Evolutionary conservation across 2,329 filamentous ascomycete genomes (phyloP), one percentile per base, ranked within the genome.

Genomic region (Fusarium coffeatum): DNA sequence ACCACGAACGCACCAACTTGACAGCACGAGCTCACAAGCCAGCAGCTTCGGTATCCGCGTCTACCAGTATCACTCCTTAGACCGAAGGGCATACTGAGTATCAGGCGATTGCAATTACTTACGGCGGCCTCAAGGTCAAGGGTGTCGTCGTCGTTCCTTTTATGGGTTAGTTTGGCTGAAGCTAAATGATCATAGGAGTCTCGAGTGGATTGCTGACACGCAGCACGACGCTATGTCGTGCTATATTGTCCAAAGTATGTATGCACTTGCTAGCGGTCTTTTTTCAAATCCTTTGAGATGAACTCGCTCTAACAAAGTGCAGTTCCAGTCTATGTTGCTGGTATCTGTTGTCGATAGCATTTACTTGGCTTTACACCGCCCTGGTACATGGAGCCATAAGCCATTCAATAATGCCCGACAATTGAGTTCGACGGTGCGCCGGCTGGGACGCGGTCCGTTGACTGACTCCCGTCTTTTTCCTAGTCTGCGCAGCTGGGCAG

Each of bases 391-490:
- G 57, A 15, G 40, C 28, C 22, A 46, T 32, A 51, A 64, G 59
- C 56, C 54, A 47, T 55, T 59, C 22, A 62, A 59, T 50, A 65
- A 66, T 63, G 51, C 64, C 57, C 58, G 59, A 61, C 48, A 58
- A 73, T 73, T 76, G 74, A 73, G 72, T 76, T 76, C 59, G 64
- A 72, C 72, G 73, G 74, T 72, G 69, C 57, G 64, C 64, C 66
- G 64, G 73, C 68, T 71, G 66, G 72, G 66, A 66, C 66, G 74
- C 74, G 74, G 74, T 74, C 74, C 74, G 74, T 62, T 64, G 50
- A 72, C 68, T 69, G 67, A 76, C 62, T 72, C 69, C 74, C 73
- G 72, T 76, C 71, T 74, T 75, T 74, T 76, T 65, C 69, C 74
- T 76, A 76, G 72, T 63, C 68, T 58, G 49, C 58, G 49, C n/a